Percentiles rank a stretch among this genome's conserved stretches.
Evolutionary conservation across 1,139 yeast genomes (phyloP).

Genomic region (Magnusiomyces paraingens): DNA sequence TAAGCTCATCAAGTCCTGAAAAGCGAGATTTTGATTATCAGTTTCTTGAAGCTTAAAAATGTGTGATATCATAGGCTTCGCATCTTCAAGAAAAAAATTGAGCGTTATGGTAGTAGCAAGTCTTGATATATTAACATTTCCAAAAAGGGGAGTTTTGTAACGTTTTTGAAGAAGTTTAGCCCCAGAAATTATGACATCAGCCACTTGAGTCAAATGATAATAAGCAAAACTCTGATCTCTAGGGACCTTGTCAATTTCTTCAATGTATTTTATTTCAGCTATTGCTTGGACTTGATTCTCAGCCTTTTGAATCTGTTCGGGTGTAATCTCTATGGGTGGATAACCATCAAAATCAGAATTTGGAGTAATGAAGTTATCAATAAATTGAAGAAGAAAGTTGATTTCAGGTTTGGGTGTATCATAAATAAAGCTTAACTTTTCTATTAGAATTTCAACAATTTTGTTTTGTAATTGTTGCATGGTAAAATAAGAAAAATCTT

Average conservation of each 20-base stretch:
- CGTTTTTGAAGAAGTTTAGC: slow-evolving; percentile 51
- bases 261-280: slow-evolving; percentile 56
- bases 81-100: slow-evolving; percentile 58
- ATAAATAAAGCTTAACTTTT: slow-evolving; percentile 42
- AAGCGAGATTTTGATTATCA: slow-evolving; percentile 37
- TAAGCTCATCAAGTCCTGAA: slow-evolving; percentile 56
- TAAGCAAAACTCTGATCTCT: slow-evolving; percentile 55
- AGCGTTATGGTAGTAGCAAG: slow-evolving; percentile 53
- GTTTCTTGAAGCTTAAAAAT: slow-evolving; percentile 42
- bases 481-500: slow-evolving; percentile 47
- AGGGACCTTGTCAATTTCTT: slow-evolving; percentile 52
- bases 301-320: slow-evolving; percentile 49
- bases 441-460: slow-evolving; percentile 44
- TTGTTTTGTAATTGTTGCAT: slow-evolving; percentile 45
- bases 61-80: slow-evolving; percentile 53
- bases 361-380: slow-evolving; percentile 47
- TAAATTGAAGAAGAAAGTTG: slow-evolving; percentile 46
- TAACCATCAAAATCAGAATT: slow-evolving; percentile 42
- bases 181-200: slow-evolving; percentile 48
- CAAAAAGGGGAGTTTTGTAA: slow-evolving; percentile 57
- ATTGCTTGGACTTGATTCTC: slow-evolving; percentile 45
- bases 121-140: slow-evolving; percentile 48
- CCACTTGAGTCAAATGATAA: slow-evolving; percentile 53
- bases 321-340: slow-evolving; percentile 37
- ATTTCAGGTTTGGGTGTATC: slow-evolving; percentile 54